Evolutionary conservation across 2,329 filamentous ascomycete species (phyloP).

Genomic region (Fusarium haematococcum): DNA sequence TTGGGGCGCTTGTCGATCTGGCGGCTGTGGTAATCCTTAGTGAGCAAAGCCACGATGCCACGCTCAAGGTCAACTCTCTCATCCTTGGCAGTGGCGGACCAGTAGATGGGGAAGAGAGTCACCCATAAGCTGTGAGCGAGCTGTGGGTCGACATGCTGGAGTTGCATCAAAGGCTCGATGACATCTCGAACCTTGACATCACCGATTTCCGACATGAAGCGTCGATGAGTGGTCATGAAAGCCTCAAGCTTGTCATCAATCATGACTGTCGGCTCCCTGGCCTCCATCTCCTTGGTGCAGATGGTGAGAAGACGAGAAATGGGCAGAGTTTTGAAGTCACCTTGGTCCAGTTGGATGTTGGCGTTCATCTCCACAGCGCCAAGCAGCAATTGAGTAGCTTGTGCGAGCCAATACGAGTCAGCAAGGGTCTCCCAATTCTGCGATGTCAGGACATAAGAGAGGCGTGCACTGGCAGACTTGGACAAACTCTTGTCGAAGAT

Average conservation of each 20-base stretch:
- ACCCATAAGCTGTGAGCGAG: slow-evolving; percentile 93
- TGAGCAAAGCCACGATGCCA: slow-evolving; percentile 88
- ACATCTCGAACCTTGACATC: slow-evolving; percentile 91
- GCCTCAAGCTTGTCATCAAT: slow-evolving; percentile 84
- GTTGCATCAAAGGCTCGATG: slow-evolving; percentile 87
- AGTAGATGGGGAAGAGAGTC: slow-evolving; percentile 90
- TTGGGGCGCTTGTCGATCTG: slow-evolving; percentile 97
- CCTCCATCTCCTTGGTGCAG: slow-evolving; percentile 82
- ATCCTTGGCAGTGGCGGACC: slow-evolving; percentile 88
- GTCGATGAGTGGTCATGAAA: slow-evolving; percentile 80
- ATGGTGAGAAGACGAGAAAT: slow-evolving; percentile 79
- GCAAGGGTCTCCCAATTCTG: slow-evolving; percentile 98
- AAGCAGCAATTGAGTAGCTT: slow-evolving; percentile 92
- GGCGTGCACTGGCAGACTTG: slow-evolving; percentile 87
- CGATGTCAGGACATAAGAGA: slow-evolving; percentile 88
- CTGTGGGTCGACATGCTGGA: slow-evolving; percentile 88
- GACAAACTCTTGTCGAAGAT: slow-evolving; percentile 97
- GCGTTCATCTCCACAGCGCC: slow-evolving; percentile 89
- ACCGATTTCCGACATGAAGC: slow-evolving; percentile 85
- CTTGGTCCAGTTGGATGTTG: slow-evolving; percentile 80
- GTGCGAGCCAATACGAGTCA: slow-evolving; percentile 96
- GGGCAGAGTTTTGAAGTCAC: slow-evolving; percentile 85
- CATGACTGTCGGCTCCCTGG: slow-evolving; percentile 73
- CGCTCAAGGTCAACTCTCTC: slow-evolving; percentile 92
- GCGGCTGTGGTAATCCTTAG: slow-evolving; percentile 94